Conservation (phyloP, 495 filamentous ascomycete genomes). For the Schizothecium vesticola region DNA sequence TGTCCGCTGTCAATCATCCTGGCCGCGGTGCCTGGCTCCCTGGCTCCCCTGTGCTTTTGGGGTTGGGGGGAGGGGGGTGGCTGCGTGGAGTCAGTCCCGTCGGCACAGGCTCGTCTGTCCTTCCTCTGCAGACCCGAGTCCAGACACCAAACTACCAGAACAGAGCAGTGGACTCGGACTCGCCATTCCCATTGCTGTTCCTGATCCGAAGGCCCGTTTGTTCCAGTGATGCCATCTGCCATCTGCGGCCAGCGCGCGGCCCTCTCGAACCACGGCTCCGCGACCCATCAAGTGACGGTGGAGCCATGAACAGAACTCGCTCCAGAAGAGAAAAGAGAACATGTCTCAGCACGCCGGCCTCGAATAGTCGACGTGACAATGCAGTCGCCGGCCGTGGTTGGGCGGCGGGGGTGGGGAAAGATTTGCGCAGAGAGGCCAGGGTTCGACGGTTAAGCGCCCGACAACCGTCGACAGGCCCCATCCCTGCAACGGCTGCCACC, state of each 20-base stretch:
- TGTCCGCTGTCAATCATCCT: background rate
- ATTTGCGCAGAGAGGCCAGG: constrained; percentile 4
- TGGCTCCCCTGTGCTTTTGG: no score
- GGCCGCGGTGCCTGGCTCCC: background rate
- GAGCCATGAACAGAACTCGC: background rate
- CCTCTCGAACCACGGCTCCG: background rate
- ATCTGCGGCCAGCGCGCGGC: background rate
- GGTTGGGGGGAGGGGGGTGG: background rate
- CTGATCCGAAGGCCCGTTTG: background rate
- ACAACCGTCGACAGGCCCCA: constrained; percentile 22
- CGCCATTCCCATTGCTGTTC: background rate
- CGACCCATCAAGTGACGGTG: background rate
- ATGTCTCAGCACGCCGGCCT: background rate
- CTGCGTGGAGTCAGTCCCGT: background rate
- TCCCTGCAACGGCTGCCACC: constrained; percentile 22
- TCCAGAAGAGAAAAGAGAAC: background rate
- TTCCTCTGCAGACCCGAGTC: no score
- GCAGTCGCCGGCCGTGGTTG: constrained; percentile 4
- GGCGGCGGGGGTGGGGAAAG: constrained; percentile 4
- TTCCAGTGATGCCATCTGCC: background rate
- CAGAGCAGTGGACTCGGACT: background rate
- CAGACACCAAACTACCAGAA: no score
- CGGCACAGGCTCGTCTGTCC: background rate
- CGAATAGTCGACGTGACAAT: background rate
- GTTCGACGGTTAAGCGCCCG: constrained; percentile 28